Evolutionary conservation across 1,139 yeast genomes (phyloP), one percentile per base, ranked within the genome.

Genomic region (Suhomyces yuchorum): DNA sequence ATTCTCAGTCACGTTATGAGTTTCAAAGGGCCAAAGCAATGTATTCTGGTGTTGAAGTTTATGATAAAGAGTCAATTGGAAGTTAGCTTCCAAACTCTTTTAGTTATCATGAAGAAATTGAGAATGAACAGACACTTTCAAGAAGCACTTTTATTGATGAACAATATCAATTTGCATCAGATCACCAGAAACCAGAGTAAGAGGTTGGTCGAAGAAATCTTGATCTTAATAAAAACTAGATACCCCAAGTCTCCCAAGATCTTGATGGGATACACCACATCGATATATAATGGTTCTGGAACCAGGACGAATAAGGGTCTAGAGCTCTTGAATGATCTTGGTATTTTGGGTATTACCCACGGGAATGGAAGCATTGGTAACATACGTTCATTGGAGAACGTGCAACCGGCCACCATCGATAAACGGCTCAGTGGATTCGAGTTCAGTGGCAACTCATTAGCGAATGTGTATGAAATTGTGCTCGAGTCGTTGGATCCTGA

Each of bases 101-200:
- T 66, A 17, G 53, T 61, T 1, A 58, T 75, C 11, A 62, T 75
- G 54, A 53, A 53, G 18, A 60, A 60, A 32, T 60, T 75, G 32
- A 59, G 75, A 33, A 48, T 50, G 7, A 68, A 65, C 24, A 62
- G 64, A 2, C 63, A 60, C 40, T 64, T 57, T 50, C 68, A 71
- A 37, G 78, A 75, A 47, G 77, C 77, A 0, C 59, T 73, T 3
- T 37, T 62, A 1, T 51, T 75, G 19, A 63, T 74, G 39, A 74
- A 74, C 49, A 62, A 60, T 43, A 56, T 75, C 14, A 60, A 65
- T 12, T 57, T 68, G 36, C 60, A 61, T 12, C 51, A 49, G 1
- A 51, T 73, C 14, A 35, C 52, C 1, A 43, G 47, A 3, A 23
- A 33, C 0, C 65, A 73, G 26, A 56, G 63, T 28, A 34, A 41